Conservation (phyloP, 441 rosid species). For the Jatropha podagrica region DNA sequence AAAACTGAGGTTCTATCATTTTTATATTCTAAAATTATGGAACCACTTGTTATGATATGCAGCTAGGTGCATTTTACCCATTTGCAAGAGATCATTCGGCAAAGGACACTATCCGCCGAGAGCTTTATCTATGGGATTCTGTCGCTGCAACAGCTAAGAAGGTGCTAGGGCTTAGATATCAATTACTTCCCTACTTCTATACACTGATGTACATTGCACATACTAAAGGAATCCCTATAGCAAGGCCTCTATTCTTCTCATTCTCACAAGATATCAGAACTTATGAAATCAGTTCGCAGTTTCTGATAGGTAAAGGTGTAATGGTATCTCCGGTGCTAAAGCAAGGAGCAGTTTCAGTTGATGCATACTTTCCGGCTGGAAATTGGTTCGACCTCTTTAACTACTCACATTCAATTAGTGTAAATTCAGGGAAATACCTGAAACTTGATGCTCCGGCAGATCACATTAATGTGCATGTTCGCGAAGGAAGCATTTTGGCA, state of each 20-base stretch:
- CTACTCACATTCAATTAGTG: slow-evolving; percentile 39
- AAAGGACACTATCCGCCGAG: slow-evolving; percentile 37
- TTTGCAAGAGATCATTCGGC: slow-evolving; percentile 74
- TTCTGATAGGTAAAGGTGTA: slow-evolving; percentile 56
- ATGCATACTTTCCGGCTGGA: slow-evolving; percentile 61
- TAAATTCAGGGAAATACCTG: slow-evolving; percentile 34
- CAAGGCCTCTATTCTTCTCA: slow-evolving; percentile 74
- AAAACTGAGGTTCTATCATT: not conserved
- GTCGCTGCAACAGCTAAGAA: slow-evolving; percentile 67
- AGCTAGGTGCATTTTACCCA: slow-evolving; percentile 85
- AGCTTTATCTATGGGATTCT: slow-evolving; percentile 72
- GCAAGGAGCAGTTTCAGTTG: slow-evolving; percentile 32
- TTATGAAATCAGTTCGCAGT: slow-evolving; percentile 48
- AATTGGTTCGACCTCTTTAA: slow-evolving; percentile 66
- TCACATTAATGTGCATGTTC: slow-evolving; percentile 59
- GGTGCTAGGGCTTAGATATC: slow-evolving; percentile 65
- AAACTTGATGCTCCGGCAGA: slow-evolving; percentile 53
- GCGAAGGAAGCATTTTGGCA: slow-evolving; percentile 57
- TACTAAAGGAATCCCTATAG: slow-evolving; percentile 55
- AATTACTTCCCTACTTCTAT: slow-evolving; percentile 64
- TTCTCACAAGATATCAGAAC: slow-evolving; percentile 55
- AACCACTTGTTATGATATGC: slow-evolving; percentile 17
- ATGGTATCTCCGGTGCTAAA: slow-evolving; percentile 56
- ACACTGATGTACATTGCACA: slow-evolving; percentile 69
- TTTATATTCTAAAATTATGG: not conserved